Evolutionary conservation across 495 filamentous ascomycete genomes (phyloP).

Genomic region (Chaetomium cochliodes): DNA sequence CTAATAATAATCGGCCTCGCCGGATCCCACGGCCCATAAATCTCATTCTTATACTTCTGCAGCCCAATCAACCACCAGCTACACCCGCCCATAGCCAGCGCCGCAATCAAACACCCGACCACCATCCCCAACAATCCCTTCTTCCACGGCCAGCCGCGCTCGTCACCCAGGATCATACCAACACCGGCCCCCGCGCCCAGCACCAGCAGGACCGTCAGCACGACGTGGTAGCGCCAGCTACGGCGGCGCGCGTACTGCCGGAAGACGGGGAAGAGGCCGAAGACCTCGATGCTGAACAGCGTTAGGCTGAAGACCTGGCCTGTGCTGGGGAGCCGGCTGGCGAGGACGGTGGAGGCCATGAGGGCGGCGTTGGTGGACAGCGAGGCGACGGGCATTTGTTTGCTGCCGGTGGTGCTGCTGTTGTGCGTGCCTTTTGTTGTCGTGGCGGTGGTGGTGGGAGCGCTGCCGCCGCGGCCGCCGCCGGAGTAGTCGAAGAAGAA

Average conservation of each 20-base stretch:
- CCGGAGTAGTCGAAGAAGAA: slow-evolving; percentile 94
- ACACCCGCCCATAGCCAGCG: slow-evolving; percentile 82
- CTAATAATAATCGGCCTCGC: slow-evolving; percentile 76
- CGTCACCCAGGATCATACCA: slow-evolving; percentile 60
- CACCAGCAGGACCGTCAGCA: slow-evolving; percentile 75
- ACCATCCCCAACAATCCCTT: slow-evolving; percentile 70
- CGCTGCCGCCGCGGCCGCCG: slow-evolving; percentile 4
- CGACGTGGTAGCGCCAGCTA: slow-evolving; percentile 78
- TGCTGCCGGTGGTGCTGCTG: slow-evolving; percentile 6
- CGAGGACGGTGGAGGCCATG: slow-evolving; percentile 84
- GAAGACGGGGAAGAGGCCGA: slow-evolving; percentile 94
- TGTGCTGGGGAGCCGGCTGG: slow-evolving; percentile 79
- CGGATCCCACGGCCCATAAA: slow-evolving; percentile 96
- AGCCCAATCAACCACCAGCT: slow-evolving; percentile 97
- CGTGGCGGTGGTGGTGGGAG: slow-evolving; percentile 27
- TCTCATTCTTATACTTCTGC: slow-evolving; percentile 99
- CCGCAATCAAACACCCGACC: slow-evolving; percentile 63
- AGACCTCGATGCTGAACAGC: slow-evolving; percentile 94
- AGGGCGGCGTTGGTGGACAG: slow-evolving; percentile 92
- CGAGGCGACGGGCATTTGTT: slow-evolving; percentile 66
- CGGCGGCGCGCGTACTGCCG: slow-evolving; percentile 78
- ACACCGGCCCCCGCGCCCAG: slow-evolving; percentile 74
- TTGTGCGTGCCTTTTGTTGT: background rate
- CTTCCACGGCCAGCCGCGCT: slow-evolving; percentile 63
- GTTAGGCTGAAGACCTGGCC: slow-evolving; percentile 95